Evolutionary conservation across 2,329 filamentous ascomycete genomes (phyloP).

Genomic region (Ophiostoma sp.): DNA sequence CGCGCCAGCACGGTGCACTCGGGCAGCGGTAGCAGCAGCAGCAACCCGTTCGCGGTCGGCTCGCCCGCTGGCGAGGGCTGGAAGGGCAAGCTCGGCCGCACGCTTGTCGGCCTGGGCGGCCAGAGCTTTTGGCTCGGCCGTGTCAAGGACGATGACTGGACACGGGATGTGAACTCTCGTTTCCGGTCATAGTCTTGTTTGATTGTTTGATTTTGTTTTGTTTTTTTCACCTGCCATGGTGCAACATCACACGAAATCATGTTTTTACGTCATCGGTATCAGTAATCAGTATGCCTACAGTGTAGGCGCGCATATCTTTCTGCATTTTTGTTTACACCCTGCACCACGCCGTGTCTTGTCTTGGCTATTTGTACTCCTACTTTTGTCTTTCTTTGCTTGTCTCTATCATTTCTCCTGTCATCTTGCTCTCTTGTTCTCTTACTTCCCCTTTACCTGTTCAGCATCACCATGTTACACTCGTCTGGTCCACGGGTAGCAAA

Average conservation of each 20-base stretch:
- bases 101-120: slow-evolving; percentile 70
- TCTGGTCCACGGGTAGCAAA: slow-evolving; percentile 18
- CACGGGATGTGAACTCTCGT: slow-evolving; percentile 49
- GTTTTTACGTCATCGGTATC: neutral
- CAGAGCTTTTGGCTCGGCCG: slow-evolving; percentile 75
- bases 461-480: neutral
- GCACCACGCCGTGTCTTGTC: neutral
- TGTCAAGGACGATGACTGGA: slow-evolving; percentile 61
- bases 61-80: slow-evolving; percentile 73
- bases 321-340: neutral
- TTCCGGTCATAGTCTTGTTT: slow-evolving; percentile 27
- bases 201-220: neutral
- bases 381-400: neutral
- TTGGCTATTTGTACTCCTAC: neutral
- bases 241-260: neutral
- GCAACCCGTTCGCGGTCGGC: slow-evolving; percentile 59
- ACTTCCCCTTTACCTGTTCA: neutral
- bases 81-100: slow-evolving; percentile 70
- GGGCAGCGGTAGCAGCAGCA: slow-evolving; percentile 33
- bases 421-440: neutral
- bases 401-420: neutral
- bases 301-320: neutral
- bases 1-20: neutral
- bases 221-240: neutral
- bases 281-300: neutral